These are phyloP conservation scores for Pochonia chlamydosporia DNA, from an alignment of 2,329 filamentous ascomycete genomes.

Conservation along the genomic window DNA sequence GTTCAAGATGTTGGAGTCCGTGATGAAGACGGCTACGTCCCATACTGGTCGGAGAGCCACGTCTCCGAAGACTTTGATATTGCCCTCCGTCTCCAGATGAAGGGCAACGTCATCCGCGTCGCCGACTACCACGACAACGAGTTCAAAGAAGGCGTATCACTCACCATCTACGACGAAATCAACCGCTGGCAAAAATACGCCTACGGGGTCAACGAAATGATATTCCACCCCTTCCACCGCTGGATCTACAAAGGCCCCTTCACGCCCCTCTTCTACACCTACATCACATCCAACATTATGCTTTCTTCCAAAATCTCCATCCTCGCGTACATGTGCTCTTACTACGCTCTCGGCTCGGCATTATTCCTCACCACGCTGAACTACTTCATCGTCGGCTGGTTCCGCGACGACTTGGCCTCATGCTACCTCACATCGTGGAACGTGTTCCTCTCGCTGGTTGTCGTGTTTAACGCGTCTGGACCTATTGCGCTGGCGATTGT, in stretches of 20 bases:
- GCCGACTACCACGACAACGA: constrained; percentile 63
- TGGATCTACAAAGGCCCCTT: constrained; percentile 60
- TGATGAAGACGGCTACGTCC: constrained; percentile 44
- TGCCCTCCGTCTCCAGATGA: constrained; percentile 63
- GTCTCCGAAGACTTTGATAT: constrained; percentile 79
- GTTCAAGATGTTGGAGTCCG: constrained; percentile 27
- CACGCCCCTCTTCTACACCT: constrained; percentile 57
- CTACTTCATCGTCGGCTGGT: constrained; percentile 69
- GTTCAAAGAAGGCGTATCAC: constrained; percentile 68
- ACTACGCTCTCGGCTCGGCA: constrained; percentile 64
- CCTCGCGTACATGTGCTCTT: constrained; percentile 64
- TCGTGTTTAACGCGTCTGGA: constrained; percentile 59
- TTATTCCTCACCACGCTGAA: constrained; percentile 63
- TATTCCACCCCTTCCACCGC: constrained; percentile 60
- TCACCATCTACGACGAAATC: constrained; percentile 68
- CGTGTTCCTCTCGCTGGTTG: constrained; percentile 55
- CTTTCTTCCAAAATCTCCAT: constrained; percentile 66
- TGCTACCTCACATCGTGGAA: constrained; percentile 64
- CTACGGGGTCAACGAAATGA: constrained; percentile 64
- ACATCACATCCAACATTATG: constrained; percentile 55
- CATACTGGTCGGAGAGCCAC: constrained; percentile 70
- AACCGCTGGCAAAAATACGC: constrained; percentile 70
- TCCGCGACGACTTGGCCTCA: constrained; percentile 59
- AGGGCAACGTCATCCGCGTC: constrained; percentile 62
- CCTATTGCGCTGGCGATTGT: constrained; percentile 57